Evolutionary conservation across 805 yeast species (phyloP).

Genomic region (Metschnikowia amazonensis): DNA sequence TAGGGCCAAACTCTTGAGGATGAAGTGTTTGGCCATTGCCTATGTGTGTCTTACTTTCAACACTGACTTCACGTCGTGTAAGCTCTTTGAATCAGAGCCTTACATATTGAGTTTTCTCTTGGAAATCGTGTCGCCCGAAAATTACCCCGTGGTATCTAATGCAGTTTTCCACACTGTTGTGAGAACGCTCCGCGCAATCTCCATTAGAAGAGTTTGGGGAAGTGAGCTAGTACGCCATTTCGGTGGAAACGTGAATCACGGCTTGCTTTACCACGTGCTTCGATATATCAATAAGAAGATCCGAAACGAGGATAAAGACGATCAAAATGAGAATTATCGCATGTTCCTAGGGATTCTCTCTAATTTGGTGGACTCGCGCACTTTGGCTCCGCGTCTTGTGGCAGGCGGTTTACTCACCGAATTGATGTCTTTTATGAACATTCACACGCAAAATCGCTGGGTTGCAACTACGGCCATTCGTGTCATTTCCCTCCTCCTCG

Average conservation of each 20-base stretch:
- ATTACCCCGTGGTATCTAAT: constrained; percentile 41
- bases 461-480: constrained; percentile 63
- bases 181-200: constrained; percentile 64
- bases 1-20: constrained; percentile 56
- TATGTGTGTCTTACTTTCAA: constrained; percentile 55
- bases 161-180: constrained; percentile 58
- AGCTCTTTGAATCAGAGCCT: constrained; percentile 68
- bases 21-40: constrained; percentile 66
- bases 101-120: constrained; percentile 64
- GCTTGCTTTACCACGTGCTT: constrained; percentile 68
- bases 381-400: constrained; percentile 53
- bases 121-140: constrained; percentile 69
- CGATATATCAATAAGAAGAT: constrained; percentile 56
- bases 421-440: constrained; percentile 55
- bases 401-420: constrained; percentile 74
- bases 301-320: constrained; percentile 35
- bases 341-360: constrained; percentile 60
- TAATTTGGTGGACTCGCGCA: constrained; percentile 53
- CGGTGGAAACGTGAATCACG: constrained; percentile 87
- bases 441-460: constrained; percentile 49
- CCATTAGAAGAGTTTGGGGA: constrained; percentile 66
- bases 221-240: constrained; percentile 71
- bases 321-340: constrained; percentile 42
- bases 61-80: constrained; percentile 57
- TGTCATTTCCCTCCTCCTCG: constrained; percentile 46